Conservation (phyloP, 1,139 yeast species). For the Magnusiomyces tetraspermus region DNA sequence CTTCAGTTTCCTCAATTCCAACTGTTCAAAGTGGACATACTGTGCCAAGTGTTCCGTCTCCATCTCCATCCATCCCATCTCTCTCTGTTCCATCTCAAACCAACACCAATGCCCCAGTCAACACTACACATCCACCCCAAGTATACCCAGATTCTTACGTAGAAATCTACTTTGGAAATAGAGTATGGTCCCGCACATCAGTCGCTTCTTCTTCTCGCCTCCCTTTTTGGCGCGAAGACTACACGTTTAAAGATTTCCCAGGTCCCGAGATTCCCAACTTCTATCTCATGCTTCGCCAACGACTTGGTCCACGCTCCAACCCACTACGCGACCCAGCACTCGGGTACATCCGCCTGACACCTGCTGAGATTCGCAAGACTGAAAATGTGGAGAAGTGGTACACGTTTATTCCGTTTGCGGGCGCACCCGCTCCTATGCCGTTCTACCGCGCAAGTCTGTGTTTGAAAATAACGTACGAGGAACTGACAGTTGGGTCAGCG, state of each 20-base stretch:
- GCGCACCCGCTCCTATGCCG: background rate
- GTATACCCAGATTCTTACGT: constrained; percentile 32
- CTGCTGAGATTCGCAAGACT: constrained; percentile 1
- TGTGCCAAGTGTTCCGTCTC: too few species aligned
- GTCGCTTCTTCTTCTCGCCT: constrained; percentile 33
- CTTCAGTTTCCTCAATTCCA: too few species aligned
- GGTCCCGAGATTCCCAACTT: constrained; percentile 18
- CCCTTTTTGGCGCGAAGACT: constrained; percentile 53
- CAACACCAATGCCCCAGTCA: background rate
- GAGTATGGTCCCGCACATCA: constrained; percentile 51
- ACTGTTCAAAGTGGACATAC: too few species aligned
- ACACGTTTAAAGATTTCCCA: constrained; percentile 36
- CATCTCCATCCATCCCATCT: too few species aligned
- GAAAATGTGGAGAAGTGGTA: constrained; percentile 7
- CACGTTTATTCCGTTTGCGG: constrained; percentile 1
- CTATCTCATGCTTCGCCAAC: constrained; percentile 2
- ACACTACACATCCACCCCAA: background rate
- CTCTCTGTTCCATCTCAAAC: too few species aligned
- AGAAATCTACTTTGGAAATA: constrained; percentile 47
- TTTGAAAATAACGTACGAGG: constrained; percentile 9
- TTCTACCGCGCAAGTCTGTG: constrained; percentile 1
- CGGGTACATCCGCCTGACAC: constrained; percentile 3
- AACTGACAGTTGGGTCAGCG: constrained; percentile 6
- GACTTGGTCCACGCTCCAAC: background rate
- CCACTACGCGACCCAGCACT: background rate